phyloP scores from a whole-genome alignment of 345 rosid genomes.

The Xanthoceras sorbifolium region DNA sequence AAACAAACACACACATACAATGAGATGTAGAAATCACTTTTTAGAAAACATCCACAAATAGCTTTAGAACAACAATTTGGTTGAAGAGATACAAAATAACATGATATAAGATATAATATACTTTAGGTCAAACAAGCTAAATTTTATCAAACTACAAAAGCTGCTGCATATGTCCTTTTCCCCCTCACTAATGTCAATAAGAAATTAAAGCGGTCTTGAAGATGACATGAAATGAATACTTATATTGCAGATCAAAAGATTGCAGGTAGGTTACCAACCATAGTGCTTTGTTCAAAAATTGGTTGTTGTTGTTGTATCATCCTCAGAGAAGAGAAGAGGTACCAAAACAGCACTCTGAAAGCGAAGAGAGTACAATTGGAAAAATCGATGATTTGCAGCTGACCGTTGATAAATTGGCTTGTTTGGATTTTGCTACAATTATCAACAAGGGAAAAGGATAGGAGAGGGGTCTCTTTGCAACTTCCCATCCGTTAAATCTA shows the following conservation, averaged over 20 bases:
- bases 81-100: too few species aligned
- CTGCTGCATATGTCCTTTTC: neutral
- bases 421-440: neutral
- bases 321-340: neutral
- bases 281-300: neutral
- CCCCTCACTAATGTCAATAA: neutral
- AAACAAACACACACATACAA: too few species aligned
- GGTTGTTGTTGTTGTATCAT: neutral
- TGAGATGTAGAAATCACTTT: too few species aligned
- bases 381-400: neutral
- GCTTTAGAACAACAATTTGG: too few species aligned
- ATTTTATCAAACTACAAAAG: neutral
- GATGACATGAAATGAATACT: neutral
- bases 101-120: too few species aligned
- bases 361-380: neutral
- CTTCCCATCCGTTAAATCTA: constrained; percentile 58
- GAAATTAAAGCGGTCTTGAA: neutral
- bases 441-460: constrained; percentile 78
- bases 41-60: too few species aligned
- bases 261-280: neutral
- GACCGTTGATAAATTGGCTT: neutral
- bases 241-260: neutral
- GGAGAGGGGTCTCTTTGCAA: constrained; percentile 81
- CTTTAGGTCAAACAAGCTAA: too few species aligned
- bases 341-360: neutral